Evolutionary conservation across 192 early-diverging fungal genomes (phyloP).

Genomic region (Coemansia javaensis): DNA sequence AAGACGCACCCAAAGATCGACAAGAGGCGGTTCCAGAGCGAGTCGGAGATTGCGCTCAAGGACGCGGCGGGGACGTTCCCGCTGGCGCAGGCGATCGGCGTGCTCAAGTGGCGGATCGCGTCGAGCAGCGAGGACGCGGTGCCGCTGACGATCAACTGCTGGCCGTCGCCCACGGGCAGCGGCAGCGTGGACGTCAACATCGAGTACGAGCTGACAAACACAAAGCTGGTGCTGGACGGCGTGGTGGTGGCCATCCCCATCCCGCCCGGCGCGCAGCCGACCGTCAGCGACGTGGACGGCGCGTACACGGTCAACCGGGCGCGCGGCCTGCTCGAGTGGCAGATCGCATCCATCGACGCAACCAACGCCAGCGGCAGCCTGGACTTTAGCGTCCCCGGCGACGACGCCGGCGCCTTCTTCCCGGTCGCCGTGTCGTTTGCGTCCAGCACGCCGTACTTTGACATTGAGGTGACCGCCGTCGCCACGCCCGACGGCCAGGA

Average conservation of each 20-base stretch:
- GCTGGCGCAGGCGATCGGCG: conserved; percentile 70
- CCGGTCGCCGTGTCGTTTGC: conserved; percentile 63
- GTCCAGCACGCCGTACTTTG: conserved; percentile 66
- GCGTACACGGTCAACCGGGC: conserved; percentile 71
- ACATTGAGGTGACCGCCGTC: conserved; percentile 58
- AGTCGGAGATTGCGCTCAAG: conserved; percentile 70
- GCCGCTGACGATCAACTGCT: conserved; percentile 90
- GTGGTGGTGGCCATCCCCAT: conserved; percentile 88
- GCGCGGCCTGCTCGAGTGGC: conserved; percentile 76
- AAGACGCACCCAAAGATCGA: conserved; percentile 99
- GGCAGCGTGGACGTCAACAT: conserved; percentile 93
- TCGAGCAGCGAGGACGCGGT: conserved; percentile 77
- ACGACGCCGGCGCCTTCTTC: conserved; percentile 59
- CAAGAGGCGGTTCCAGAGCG: conserved; percentile 74
- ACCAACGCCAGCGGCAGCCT: conserved; percentile 74
- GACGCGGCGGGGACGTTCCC: conserved; percentile 85
- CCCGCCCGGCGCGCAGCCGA: conserved; percentile 67
- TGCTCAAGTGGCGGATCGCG: conserved; percentile 86
- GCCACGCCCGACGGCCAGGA: conserved; percentile 52
- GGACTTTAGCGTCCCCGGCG: conserved; percentile 72
- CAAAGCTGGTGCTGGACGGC: conserved; percentile 73
- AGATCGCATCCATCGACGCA: conserved; percentile 65
- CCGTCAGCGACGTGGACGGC: conserved; percentile 77
- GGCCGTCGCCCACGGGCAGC: conserved; percentile 86
- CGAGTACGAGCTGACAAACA: conserved; percentile 86